Conservation (phyloP, 23 red algal genomes). For the Gracilaria vermiculophylla region DNA sequence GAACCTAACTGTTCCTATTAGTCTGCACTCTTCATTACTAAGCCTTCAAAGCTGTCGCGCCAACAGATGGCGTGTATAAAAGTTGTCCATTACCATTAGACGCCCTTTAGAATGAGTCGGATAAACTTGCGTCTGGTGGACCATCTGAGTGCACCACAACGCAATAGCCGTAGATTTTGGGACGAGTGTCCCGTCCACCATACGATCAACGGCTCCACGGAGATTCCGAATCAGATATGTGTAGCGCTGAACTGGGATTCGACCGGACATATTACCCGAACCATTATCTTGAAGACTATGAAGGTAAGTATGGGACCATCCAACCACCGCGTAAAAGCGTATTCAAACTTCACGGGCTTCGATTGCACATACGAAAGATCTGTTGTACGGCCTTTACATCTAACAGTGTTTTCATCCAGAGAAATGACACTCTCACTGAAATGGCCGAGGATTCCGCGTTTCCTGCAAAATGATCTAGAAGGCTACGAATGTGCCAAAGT, state of each 20-base stretch:
- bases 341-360: background rate
- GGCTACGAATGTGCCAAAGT: background rate
- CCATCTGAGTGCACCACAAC: background rate
- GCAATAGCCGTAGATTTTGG: background rate
- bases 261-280: background rate
- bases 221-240: background rate
- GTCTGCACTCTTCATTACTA: background rate
- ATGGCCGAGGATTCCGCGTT: background rate
- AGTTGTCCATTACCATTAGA: conserved; percentile 6
- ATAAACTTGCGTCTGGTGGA: background rate
- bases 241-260: background rate
- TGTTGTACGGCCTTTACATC: background rate
- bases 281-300: background rate
- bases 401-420: background rate
- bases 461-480: background rate
- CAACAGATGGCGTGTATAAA: background rate
- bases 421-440: background rate
- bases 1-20: background rate
- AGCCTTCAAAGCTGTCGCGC: background rate
- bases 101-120: background rate
- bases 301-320: background rate
- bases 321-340: background rate
- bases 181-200: background rate
- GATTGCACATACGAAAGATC: background rate
- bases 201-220: background rate